A percentile compares a stretch with the other conserved stretches of the same genome.
These are phyloP conservation scores for Scutellaria galericulata DNA, from an alignment of 257 asterid species.

Conservation along the genomic window DNA sequence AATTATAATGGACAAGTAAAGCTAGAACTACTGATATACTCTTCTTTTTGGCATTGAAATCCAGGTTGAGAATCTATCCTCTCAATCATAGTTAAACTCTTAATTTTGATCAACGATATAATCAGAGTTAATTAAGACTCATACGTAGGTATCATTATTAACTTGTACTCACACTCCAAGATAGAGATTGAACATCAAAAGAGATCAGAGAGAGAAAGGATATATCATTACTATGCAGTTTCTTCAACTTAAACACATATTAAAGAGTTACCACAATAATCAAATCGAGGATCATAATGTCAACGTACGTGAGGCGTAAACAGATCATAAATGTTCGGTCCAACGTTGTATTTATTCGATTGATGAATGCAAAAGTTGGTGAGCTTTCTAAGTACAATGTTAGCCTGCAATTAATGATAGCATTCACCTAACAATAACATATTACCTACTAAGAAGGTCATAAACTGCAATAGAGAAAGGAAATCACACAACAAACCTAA, in stretches of 20 bases:
- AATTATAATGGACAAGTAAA: not conserved
- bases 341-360: constrained; percentile 19
- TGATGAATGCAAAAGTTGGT: constrained; percentile 35
- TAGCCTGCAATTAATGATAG: constrained; percentile 29
- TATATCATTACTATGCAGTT: constrained; percentile 7
- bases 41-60: not conserved
- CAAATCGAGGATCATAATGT: constrained; percentile 5
- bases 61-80: constrained; percentile 1
- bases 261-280: constrained; percentile 5
- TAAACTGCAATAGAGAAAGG: not conserved
- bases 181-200: not conserved
- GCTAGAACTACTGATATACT: not conserved
- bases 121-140: not conserved
- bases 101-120: not conserved
- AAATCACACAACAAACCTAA: not conserved
- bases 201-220: not conserved
- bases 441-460: constrained; percentile 40
- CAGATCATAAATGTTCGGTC: constrained; percentile 12
- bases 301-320: not conserved
- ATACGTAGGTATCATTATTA: not conserved
- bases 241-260: constrained; percentile 25
- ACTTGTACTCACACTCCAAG: not conserved
- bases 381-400: constrained; percentile 21
- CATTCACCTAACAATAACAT: constrained; percentile 42
- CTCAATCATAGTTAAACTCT: not conserved